Percentiles rank a stretch among this genome's conserved stretches.
phyloP scores from a whole-genome alignment of 2,329 filamentous ascomycete genomes.

The Alternaria conjuncta region DNA sequence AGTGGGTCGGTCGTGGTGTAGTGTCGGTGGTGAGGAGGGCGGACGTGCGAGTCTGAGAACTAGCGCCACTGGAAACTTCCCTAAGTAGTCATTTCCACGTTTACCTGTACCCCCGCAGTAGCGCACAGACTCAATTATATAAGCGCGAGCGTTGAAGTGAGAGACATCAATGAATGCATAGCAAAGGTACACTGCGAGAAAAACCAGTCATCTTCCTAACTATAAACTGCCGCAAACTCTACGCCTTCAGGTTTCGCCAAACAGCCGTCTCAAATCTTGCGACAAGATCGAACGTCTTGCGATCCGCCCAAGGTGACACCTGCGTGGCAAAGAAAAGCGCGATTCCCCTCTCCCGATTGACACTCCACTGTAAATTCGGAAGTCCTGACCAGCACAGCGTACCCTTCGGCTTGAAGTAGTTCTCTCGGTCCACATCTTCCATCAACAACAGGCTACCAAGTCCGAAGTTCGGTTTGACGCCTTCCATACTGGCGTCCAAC shows the following conservation, averaged over 20 bases:
- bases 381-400: conserved; percentile 33
- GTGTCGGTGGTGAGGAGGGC: not conserved
- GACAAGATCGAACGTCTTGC: conserved; percentile 17
- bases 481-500: conserved; percentile 18
- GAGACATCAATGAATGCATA: not conserved
- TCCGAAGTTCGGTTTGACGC: conserved; percentile 18
- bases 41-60: not conserved
- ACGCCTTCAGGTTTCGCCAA: conserved; percentile 20
- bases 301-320: conserved; percentile 28
- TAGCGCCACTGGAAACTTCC: not conserved
- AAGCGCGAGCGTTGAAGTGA: not conserved
- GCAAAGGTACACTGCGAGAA: not conserved
- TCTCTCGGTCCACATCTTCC: conserved; percentile 23
- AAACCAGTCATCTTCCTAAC: not conserved
- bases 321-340: conserved; percentile 32
- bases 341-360: conserved; percentile 31
- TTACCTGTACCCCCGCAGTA: not conserved
- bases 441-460: conserved; percentile 25
- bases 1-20: not conserved
- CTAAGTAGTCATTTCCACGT: not conserved
- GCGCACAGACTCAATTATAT: not conserved
- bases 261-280: conserved; percentile 31
- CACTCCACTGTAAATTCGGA: conserved; percentile 28
- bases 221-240: not conserved
- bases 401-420: conserved; percentile 26